Evolutionary conservation across 805 yeast species (phyloP), one percentile per base, ranked within the genome.

Genomic region (Tetrapisispora iriomotensis): DNA sequence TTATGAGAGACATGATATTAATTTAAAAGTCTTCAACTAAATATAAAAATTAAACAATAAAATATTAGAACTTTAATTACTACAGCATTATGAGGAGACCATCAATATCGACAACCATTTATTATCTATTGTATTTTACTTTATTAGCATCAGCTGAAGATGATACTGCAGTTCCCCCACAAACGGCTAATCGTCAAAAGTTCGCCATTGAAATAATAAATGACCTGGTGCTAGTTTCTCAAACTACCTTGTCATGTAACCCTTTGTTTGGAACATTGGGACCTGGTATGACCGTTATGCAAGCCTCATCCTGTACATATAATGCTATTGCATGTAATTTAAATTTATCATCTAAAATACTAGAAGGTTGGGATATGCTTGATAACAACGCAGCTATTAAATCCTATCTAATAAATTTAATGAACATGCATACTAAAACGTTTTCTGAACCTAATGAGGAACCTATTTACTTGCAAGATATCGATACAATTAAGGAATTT

Each of bases 331-430:
- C 40, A 14, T 37, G 36, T 21, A 20, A 6, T 10, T 20, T 31
- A 22, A 37, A 37, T 31, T 14, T 37, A 12, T 26, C 32, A 21
- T 26, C 36, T 9, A 37, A 31, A 31, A 37, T 37, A 8, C 21
- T 37, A 13, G 40, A 37, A 31, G 40, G 36, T 13, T 31, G 30
- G 30, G 40, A 37, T 21, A 26, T 37, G 1, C 18, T 37, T 7
- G 36, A 25, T 6, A 27, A 30, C 13, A 24, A 37, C 14, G 15
- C 28, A 26, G 32, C 32, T 15, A 14, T 37, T 2, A 26, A 25
- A 8, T 21, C 20, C 4, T 17, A 25, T n/a, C 12, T 37, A n/a
- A 18, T 30, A 26, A 13, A 21, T 6, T 15, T 32, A 15, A 30
- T 37, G 22, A 37, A 37, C 12, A 19, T 15, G 9, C 26, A 37